Percentiles rank a stretch among this genome's conserved stretches.
phyloP scores from a whole-genome alignment of 73 alveolate genomes.

The Symbiodinium pilosum region DNA sequence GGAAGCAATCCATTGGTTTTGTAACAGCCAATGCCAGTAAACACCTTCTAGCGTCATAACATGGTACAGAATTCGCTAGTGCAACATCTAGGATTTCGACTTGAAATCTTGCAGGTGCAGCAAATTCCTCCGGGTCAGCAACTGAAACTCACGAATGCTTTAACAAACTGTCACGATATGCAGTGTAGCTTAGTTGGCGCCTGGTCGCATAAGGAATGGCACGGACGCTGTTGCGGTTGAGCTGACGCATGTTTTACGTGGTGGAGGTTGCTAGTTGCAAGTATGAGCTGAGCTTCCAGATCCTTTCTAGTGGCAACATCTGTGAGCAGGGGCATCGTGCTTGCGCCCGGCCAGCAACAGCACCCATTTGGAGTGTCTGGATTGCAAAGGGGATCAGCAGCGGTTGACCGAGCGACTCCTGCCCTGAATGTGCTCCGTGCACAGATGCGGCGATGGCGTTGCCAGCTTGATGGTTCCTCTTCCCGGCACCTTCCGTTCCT shows the following conservation, averaged over 20 bases:
- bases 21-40: not conserved
- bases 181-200: no score
- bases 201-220: not conserved
- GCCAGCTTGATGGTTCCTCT: not conserved
- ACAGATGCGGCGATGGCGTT: slow-evolving; percentile 51
- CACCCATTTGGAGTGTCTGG: slow-evolving; percentile 33
- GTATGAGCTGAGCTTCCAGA: no score
- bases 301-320: no score
- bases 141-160: not conserved
- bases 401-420: not conserved
- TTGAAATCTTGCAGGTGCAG: not conserved
- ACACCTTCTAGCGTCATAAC: no score
- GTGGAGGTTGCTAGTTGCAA: not conserved
- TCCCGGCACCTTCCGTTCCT: slow-evolving; percentile 29
- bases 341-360: slow-evolving; percentile 42
- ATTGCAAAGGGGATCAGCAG: not conserved
- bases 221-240: not conserved
- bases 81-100: no score
- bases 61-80: no score
- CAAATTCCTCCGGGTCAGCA: not conserved
- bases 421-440: not conserved
- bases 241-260: not conserved
- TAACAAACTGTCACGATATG: not conserved
- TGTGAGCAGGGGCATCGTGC: slow-evolving; percentile 12
- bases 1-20: no score